Evolutionary conservation across 2,329 filamentous ascomycete species (phyloP), one percentile per base, ranked within the genome.

Genomic region (Blumeriella jaapii): DNA sequence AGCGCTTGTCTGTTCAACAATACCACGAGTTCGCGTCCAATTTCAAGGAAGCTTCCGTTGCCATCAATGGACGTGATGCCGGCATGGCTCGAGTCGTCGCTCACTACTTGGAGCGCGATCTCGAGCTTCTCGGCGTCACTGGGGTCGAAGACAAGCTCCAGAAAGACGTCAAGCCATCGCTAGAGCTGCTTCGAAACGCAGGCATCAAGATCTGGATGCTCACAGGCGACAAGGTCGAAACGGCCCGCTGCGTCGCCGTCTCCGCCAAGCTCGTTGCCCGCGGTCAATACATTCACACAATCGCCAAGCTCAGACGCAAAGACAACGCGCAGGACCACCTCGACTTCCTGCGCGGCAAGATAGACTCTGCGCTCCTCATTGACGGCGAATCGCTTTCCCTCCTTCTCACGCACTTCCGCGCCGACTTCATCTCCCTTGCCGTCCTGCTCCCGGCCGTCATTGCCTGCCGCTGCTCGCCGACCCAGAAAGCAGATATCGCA

Each of bases 171-270:
- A 98, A 96, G 58, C 82, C 89, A 1, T 94, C 86, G 0, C 68
- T 98, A 5, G 93, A 98, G 59, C 73, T 98, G 4, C 71, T 98
- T 34, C 83, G 91, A 47, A 98, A 98, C 52, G 91, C 91, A 0
- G 91, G 91, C 16, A 91, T 98, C 61, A 96, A 96, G 59, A 96
- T 98, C 32, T 98, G 91, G 91, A 98, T 98, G 91, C 67, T 98
- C 56, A 98, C 91, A 0, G 91, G 91, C 29, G 91, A 98, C 67
- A 98, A 98, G 61, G 84, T 98, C 2, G 91, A 98, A 61, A 98
- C 91, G 10, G 91, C 91, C 11, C 78, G 91, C 22, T 98, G 91
- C 59, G 89, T 98, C 9, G 93, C 91, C 2, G 82, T 98, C 27
- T 93, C 82, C 53, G 87, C 89, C 18, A 95, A 95, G 58, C 71